These are phyloP conservation scores for Kwoniella shivajii DNA, from an alignment of 1,284 basidiomycete genomes.

Conservation along the genomic window DNA sequence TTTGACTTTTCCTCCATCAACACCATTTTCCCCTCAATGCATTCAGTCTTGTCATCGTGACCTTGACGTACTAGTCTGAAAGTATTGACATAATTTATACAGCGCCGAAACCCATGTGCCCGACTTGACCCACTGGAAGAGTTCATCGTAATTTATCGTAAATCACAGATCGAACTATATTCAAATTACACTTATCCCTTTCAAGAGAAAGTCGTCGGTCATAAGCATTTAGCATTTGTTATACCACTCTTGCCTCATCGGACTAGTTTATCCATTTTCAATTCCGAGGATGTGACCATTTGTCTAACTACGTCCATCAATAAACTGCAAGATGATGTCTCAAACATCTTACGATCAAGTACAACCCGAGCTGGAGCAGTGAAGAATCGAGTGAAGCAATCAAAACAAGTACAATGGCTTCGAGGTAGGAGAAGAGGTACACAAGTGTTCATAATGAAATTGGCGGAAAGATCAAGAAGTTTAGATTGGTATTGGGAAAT, in stretches of 20 bases:
- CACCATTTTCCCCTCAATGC: no score
- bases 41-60: no score
- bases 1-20: constrained; percentile 1
- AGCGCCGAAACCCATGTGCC: constrained; percentile 45
- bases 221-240: constrained; percentile 46
- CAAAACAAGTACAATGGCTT: constrained; percentile 42
- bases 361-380: constrained; percentile 21
- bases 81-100: background rate
- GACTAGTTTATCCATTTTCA: constrained; percentile 47
- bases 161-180: constrained; percentile 49
- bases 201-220: constrained; percentile 32
- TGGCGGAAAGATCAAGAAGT: constrained; percentile 43
- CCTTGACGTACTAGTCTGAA: no score
- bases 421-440: constrained; percentile 26
- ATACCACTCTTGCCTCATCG: constrained; percentile 39
- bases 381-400: constrained; percentile 34
- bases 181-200: constrained; percentile 43
- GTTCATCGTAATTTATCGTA: constrained; percentile 47
- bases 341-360: constrained; percentile 14
- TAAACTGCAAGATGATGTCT: constrained; percentile 27
- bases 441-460: constrained; percentile 48
- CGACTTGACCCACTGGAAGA: constrained; percentile 46
- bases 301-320: constrained; percentile 39
- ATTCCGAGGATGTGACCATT: constrained; percentile 46
- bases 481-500: constrained; percentile 54